Percentiles rank a stretch among this genome's conserved stretches.
Conservation (phyloP, 805 yeast genomes). For the Starmerella floris region DNA sequence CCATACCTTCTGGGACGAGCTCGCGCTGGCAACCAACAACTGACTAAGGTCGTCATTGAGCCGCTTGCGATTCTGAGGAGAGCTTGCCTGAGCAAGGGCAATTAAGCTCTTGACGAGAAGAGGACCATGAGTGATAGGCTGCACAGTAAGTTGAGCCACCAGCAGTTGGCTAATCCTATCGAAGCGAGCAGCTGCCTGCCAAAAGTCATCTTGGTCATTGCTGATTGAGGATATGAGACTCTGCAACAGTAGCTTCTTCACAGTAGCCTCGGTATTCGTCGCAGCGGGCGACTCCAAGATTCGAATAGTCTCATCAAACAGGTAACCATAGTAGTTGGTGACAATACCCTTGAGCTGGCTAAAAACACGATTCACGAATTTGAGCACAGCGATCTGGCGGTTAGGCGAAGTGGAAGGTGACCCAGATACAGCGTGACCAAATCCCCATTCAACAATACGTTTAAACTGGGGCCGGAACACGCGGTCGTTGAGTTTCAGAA, state of each 20-base stretch:
- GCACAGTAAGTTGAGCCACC: slow-evolving; percentile 44
- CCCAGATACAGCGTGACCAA: slow-evolving; percentile 38
- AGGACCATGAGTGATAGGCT: slow-evolving; percentile 64
- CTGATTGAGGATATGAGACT: slow-evolving; percentile 71
- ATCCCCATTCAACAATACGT: slow-evolving; percentile 78
- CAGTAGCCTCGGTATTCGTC: slow-evolving; percentile 27
- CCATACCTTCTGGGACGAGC: slow-evolving; percentile 58
- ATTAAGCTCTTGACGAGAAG: slow-evolving; percentile 69
- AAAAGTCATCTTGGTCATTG: slow-evolving; percentile 84
- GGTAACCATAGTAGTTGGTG: slow-evolving; percentile 75
- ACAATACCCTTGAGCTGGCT: slow-evolving; percentile 74
- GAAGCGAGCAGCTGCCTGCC: slow-evolving; percentile 81
- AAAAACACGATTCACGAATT: slow-evolving; percentile 73
- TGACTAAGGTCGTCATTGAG: slow-evolving; percentile 51
- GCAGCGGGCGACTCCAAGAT: slow-evolving; percentile 4
- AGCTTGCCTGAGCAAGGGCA: slow-evolving; percentile 53
- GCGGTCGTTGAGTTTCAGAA: slow-evolving; percentile 86
- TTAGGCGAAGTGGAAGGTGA: slow-evolving; percentile 23
- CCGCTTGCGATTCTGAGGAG: slow-evolving; percentile 52
- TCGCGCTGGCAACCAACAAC: slow-evolving; percentile 49
- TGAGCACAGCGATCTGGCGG: slow-evolving; percentile 62
- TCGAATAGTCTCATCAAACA: slow-evolving; percentile 55
- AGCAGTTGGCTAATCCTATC: slow-evolving; percentile 53
- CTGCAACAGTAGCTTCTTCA: slow-evolving; percentile 56
- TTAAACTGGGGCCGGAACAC: slow-evolving; percentile 87